These are phyloP conservation scores for Coemansia sp. DNA, from an alignment of 192 early-diverging fungal genomes.

Conservation along the genomic window DNA sequence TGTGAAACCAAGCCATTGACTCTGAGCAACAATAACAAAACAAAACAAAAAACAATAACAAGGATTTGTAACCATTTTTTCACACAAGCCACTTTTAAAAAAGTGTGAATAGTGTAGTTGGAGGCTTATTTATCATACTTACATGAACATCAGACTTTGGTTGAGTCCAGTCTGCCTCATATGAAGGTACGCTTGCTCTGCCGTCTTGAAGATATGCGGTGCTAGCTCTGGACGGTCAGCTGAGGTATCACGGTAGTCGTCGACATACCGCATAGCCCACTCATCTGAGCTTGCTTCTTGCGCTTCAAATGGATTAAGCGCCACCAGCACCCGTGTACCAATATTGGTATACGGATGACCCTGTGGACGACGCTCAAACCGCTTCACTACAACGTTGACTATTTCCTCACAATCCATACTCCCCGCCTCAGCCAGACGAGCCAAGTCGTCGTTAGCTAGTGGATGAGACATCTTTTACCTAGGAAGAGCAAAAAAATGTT, in stretches of 20 bases:
- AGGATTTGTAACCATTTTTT: slow-evolving; percentile 7
- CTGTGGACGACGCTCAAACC: slow-evolving; percentile 49
- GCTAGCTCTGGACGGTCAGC: slow-evolving; percentile 43
- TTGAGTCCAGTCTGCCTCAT: slow-evolving; percentile 72
- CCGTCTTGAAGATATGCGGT: slow-evolving; percentile 72
- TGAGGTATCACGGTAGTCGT: slow-evolving; percentile 68
- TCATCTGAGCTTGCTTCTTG: slow-evolving; percentile 60
- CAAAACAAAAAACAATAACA: not conserved
- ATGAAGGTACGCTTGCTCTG: slow-evolving; percentile 72
- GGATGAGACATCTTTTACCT: slow-evolving; percentile 23
- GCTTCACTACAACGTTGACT: slow-evolving; percentile 47
- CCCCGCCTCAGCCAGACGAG: slow-evolving; percentile 43
- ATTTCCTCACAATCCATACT: slow-evolving; percentile 48
- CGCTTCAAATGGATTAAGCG: slow-evolving; percentile 67
- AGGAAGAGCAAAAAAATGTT: not conserved
- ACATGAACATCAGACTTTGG: slow-evolving; percentile 67
- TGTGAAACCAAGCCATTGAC: slow-evolving; percentile 1
- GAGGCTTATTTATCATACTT: slow-evolving; percentile 11
- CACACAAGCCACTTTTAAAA: slow-evolving; percentile 16
- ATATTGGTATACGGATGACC: slow-evolving; percentile 69
- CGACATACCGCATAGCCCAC: slow-evolving; percentile 70
- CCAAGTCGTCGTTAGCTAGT: slow-evolving; percentile 44
- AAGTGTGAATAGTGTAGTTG: slow-evolving; percentile 39
- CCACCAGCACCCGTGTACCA: slow-evolving; percentile 67
- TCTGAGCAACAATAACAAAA: slow-evolving; percentile 2